A percentile compares a stretch with the other conserved stretches of the same genome.
Conservation (phyloP, 176 grass and related monocot genomes). For the Urochloa ruziziensis region DNA sequence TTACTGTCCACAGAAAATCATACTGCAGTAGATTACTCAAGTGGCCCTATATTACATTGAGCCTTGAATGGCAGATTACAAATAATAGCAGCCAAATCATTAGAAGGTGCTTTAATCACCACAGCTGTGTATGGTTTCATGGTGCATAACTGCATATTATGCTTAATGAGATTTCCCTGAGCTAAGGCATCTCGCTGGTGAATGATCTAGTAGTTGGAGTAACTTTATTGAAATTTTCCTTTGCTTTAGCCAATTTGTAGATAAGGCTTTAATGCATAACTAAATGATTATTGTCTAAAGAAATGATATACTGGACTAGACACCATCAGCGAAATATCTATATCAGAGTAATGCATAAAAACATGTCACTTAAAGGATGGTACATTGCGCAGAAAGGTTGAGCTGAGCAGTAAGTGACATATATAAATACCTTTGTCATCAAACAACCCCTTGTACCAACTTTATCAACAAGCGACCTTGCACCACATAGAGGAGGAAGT, state of each 20-base stretch:
- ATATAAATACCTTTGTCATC: slow-evolving; percentile 18
- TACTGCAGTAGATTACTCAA: not conserved
- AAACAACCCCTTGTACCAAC: not conserved
- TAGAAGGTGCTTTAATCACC: slow-evolving; percentile 9
- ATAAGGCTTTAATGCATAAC: not conserved
- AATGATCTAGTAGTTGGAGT: not conserved
- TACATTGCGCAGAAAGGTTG: not conserved
- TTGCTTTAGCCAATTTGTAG: not conserved
- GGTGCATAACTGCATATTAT: not conserved
- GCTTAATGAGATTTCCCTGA: not conserved
- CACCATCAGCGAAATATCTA: not conserved
- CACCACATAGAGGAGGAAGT: not conserved
- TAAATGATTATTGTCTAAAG: not conserved
- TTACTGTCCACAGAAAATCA: not conserved
- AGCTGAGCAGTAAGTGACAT: not conserved
- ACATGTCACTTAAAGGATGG: not conserved
- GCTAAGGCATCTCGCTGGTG: not conserved
- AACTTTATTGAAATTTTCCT: not conserved
- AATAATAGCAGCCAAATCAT: slow-evolving; percentile 6
- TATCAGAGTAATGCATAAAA: not conserved
- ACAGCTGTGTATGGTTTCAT: not conserved
- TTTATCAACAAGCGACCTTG: not conserved
- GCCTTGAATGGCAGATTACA: not conserved
- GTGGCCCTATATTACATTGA: slow-evolving; percentile 1
- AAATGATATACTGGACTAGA: not conserved